A percentile compares a stretch with the other conserved stretches of the same genome.
Conservation (phyloP, 1,284 basidiomycete genomes). For the Pseudozyma sp. region DNA sequence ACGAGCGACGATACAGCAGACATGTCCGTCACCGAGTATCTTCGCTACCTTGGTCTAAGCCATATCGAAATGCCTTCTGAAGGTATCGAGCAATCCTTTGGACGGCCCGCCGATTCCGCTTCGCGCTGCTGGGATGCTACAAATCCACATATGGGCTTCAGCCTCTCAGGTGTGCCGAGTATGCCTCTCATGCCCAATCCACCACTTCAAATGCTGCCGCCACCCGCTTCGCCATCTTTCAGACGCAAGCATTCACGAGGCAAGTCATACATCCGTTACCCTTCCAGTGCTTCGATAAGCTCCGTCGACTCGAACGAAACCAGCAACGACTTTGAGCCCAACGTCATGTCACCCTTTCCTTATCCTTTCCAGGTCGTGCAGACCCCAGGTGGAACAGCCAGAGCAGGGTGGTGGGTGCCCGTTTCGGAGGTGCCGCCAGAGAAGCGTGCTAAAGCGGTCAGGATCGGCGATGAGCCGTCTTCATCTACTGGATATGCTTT, state of each 20-base stretch:
- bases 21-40: slow-evolving; percentile 41
- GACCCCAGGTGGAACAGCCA: slow-evolving; percentile 58
- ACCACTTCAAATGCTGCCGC: slow-evolving; percentile 60
- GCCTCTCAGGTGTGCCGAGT: slow-evolving; percentile 59
- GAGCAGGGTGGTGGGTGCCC: slow-evolving; percentile 63
- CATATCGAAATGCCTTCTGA: slow-evolving; percentile 51
- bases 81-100: slow-evolving; percentile 49
- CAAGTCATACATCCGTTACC: slow-evolving; percentile 11
- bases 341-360: slow-evolving; percentile 50
- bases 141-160: slow-evolving; percentile 48
- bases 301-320: slow-evolving; percentile 20
- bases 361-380: slow-evolving; percentile 63
- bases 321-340: slow-evolving; percentile 43
- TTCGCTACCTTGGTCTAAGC: slow-evolving; percentile 48
- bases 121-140: slow-evolving; percentile 41
- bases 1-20: slow-evolving; percentile 4
- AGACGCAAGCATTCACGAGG: slow-evolving; percentile 19
- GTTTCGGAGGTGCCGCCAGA: slow-evolving; percentile 44
- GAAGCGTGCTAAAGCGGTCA: slow-evolving; percentile 36
- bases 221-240: slow-evolving; percentile 49
- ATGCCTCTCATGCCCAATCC: slow-evolving; percentile 61
- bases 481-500: not conserved
- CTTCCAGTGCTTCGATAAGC: slow-evolving; percentile 27
- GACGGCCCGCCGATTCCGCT: slow-evolving; percentile 11
- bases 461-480: slow-evolving; percentile 21